Evolutionary conservation across 768 basidiomycete species (phyloP), one percentile per base, ranked within the genome.

Genomic region (Phanerochaete sordida): DNA sequence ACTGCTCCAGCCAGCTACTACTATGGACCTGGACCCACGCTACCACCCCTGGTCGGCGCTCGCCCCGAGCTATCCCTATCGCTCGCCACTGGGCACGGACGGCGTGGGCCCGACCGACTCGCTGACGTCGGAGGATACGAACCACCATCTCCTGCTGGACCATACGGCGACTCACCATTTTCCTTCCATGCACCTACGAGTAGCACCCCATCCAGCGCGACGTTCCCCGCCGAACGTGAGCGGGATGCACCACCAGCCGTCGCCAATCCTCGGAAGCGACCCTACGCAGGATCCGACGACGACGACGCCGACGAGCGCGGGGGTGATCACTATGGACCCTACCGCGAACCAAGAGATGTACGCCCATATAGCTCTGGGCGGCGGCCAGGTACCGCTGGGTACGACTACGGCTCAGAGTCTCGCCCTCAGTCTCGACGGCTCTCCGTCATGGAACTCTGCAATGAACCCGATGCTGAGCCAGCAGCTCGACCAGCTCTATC

Each of bases 381-480:
- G 56, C 56, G 64, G 16, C 58, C 51, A 28, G 60, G 44, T 24
- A 39, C 70, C 68, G 35, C 67, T 64, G 69, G 69, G 70, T 85
- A 87, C 78, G 86, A 87, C 57, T 87, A 88, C 74, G 90, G 84
- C 24, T 70, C 80, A 64, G 88, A 90, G 65, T 90, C 87, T 68
- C 80, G 90, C 67, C 90, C 90, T 63, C 85, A 88, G 69, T 89
- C 87, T 76, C 82, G 90, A 66, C 77, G 90, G 62, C 84, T 92
- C 82, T 81, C 86, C 73, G 86, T 92, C 81, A 83, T 91, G 88
- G 90, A 92, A 66, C 87, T 92, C 81, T 91, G 90, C 83, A 90
- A 91, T 81, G 88, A 88, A 78, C 71, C 78, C 70, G 74, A 74
- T 74, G 73, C 73, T 72, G 73, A 76, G 75, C 69, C 73, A 65